Percentiles rank a stretch among this genome's conserved stretches.
phyloP scores from a whole-genome alignment of 1,284 basidiomycete genomes.

The Cystobasidium sp. region DNA sequence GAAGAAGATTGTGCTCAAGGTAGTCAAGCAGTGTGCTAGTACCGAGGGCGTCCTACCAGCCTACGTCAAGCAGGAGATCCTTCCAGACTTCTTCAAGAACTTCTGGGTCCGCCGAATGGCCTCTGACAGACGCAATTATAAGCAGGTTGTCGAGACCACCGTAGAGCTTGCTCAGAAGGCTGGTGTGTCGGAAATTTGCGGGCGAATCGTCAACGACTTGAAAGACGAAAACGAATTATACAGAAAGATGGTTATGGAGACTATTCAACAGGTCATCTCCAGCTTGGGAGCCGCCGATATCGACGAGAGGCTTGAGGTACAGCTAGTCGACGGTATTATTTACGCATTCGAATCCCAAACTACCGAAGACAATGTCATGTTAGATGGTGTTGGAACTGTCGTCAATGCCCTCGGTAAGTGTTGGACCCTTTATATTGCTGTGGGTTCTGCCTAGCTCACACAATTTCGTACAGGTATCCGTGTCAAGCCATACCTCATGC shows the following conservation, averaged over 20 bases:
- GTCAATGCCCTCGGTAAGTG: slow-evolving; percentile 80
- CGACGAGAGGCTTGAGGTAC: slow-evolving; percentile 90
- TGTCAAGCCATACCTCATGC: slow-evolving; percentile 98
- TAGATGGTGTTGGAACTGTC: slow-evolving; percentile 96
- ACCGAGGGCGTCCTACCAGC: slow-evolving; percentile 93
- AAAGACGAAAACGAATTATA: slow-evolving; percentile 85
- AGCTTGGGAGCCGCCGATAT: slow-evolving; percentile 94
- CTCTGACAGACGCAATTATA: slow-evolving; percentile 91
- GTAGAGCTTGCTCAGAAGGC: slow-evolving; percentile 96
- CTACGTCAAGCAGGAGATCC: slow-evolving; percentile 94
- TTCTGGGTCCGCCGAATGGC: slow-evolving; percentile 87
- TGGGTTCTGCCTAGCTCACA: background rate
- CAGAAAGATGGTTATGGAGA: slow-evolving; percentile 99
- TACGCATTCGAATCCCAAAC: slow-evolving; percentile 99
- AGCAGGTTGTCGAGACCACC: slow-evolving; percentile 97
- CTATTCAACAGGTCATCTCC: slow-evolving; percentile 93
- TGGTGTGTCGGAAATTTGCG: slow-evolving; percentile 93
- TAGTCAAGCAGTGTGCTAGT: slow-evolving; percentile 97
- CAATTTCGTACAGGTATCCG: slow-evolving; percentile 68
- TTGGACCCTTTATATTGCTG: background rate
- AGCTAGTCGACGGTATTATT: slow-evolving; percentile 96
- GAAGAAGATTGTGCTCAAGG: slow-evolving; percentile 99
- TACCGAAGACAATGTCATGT: slow-evolving; percentile 97
- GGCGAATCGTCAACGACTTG: slow-evolving; percentile 90
- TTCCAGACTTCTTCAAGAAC: slow-evolving; percentile 99